Conservation (phyloP, 805 yeast genomes). For the Debaryomyces maramus region DNA sequence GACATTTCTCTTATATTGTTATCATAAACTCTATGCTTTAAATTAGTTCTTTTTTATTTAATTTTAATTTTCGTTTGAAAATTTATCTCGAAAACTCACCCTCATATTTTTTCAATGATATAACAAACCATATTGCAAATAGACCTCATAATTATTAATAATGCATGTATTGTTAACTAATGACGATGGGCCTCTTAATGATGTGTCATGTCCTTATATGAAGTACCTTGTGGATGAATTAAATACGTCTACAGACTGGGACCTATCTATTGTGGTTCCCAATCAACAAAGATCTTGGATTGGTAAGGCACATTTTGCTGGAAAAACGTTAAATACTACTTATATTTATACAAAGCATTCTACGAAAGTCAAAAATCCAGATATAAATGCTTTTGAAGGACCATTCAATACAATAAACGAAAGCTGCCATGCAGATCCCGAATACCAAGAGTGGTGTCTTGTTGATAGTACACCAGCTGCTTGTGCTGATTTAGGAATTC, state of each 20-base stretch:
- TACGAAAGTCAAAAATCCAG: slow-evolving; percentile 38
- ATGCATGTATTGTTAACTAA: slow-evolving; percentile 71
- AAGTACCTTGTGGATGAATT: slow-evolving; percentile 77
- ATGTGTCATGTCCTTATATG: slow-evolving; percentile 77
- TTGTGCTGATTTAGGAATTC: slow-evolving; percentile 85
- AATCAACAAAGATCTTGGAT: slow-evolving; percentile 91
- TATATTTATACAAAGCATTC: slow-evolving; percentile 57
- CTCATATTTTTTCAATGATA: too few species aligned
- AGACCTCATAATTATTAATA: slow-evolving; percentile 2
- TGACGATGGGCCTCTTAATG: slow-evolving; percentile 94
- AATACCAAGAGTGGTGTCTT: slow-evolving; percentile 77
- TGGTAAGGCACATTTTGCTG: slow-evolving; percentile 95
- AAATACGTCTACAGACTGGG: slow-evolving; percentile 70
- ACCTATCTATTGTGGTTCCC: slow-evolving; percentile 81
- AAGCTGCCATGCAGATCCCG: slow-evolving; percentile 24
- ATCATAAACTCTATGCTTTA: background rate
- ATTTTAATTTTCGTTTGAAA: background rate
- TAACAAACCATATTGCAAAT: too few species aligned
- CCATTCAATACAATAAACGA: slow-evolving; percentile 59
- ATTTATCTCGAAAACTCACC: background rate
- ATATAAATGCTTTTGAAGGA: slow-evolving; percentile 55
- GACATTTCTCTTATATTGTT: slow-evolving; percentile 49
- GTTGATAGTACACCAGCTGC: slow-evolving; percentile 96
- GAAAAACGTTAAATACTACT: slow-evolving; percentile 57
- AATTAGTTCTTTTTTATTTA: background rate